These are phyloP conservation scores for Tetradesmus lagerheimii DNA, from an alignment of 139 green algal genomes.

Conservation along the genomic window DNA sequence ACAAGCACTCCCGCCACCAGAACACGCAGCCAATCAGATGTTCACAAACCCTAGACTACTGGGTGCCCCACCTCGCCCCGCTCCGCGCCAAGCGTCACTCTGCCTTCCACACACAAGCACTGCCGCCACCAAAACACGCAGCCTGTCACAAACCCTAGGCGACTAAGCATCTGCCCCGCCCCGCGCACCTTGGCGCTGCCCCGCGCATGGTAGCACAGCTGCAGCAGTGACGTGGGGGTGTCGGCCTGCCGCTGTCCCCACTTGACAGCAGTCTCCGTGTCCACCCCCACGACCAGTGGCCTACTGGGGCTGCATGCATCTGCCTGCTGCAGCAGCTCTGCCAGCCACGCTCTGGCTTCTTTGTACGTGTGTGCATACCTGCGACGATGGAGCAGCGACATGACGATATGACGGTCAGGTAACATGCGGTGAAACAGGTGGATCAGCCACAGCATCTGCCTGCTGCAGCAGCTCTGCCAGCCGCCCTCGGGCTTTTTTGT, in stretches of 20 bases:
- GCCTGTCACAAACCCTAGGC: no score
- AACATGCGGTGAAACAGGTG: no score
- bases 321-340: background rate
- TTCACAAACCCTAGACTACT: no score
- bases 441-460: no score
- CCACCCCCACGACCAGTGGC: background rate
- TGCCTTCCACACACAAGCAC: background rate
- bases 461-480: no score
- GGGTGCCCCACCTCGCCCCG: no score
- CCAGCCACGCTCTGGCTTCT: background rate
- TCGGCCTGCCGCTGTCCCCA: background rate
- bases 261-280: slow-evolving; percentile 17
- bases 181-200: background rate
- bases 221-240: background rate
- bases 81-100: no score
- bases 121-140: background rate
- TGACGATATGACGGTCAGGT: no score
- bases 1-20: no score
- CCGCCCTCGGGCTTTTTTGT: no score
- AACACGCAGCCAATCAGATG: no score
- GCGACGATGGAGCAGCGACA: background rate
- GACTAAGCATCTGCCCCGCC: no score
- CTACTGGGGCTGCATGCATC: background rate
- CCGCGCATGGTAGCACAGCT: slow-evolving; percentile 27
- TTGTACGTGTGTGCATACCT: background rate